Evolutionary conservation across 192 early-diverging fungal genomes (phyloP).

Genomic region (Linnemannia schmuckeri): DNA sequence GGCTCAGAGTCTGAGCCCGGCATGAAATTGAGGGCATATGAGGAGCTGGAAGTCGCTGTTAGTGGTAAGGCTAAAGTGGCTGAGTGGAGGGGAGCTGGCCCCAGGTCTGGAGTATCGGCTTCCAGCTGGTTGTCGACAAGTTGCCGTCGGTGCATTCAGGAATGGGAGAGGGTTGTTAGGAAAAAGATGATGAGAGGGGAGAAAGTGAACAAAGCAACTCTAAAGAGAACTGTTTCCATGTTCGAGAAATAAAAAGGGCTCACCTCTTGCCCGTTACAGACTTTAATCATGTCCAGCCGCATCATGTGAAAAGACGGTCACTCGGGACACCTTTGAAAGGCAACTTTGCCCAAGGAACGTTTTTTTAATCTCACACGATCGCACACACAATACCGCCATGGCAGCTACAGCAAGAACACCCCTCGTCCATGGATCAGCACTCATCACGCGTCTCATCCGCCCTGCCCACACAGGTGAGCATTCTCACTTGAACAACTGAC

Average conservation of each 20-base stretch:
- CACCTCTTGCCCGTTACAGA: background rate
- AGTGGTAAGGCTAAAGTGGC: background rate
- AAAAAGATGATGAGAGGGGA: background rate
- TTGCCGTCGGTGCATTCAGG: constrained; percentile 13
- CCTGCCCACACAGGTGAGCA: background rate
- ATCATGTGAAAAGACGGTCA: background rate
- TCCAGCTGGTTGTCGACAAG: constrained; percentile 19
- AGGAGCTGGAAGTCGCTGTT: background rate
- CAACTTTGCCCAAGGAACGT: background rate
- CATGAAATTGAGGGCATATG: background rate
- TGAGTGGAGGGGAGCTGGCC: background rate
- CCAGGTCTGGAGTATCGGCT: background rate
- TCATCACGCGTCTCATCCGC: background rate
- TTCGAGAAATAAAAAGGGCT: background rate
- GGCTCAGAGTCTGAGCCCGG: background rate
- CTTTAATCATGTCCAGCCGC: background rate
- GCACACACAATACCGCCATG: background rate
- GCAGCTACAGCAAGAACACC: background rate
- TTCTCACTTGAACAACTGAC: background rate
- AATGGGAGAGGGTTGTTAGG: background rate
- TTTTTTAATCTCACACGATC: background rate
- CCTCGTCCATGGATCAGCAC: background rate
- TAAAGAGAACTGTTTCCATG: background rate
- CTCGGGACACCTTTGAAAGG: background rate
- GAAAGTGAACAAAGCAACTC: background rate